Evolutionary conservation across 2,329 filamentous ascomycete genomes (phyloP), one percentile per base, ranked within the genome.

Genomic region (Aureobasidium pullulans): DNA sequence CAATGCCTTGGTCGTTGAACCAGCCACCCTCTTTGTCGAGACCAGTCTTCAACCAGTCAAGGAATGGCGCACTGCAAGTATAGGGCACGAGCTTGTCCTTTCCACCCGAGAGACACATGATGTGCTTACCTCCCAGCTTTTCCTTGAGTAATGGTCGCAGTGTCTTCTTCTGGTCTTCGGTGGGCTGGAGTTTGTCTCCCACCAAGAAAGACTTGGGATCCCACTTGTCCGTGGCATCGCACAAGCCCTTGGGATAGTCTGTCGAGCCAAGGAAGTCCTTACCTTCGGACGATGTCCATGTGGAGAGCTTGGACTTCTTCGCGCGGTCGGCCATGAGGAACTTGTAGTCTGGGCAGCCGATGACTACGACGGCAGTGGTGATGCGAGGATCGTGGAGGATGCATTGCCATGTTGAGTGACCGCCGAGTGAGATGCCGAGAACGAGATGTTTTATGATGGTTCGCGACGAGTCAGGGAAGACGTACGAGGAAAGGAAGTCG

Each of bases 331-430:
- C 79, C 84, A 97, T 88, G 15, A 97, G 77, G 71, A 88, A 79
- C 63, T 86, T 83, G 67, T 89, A 96, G 73, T 99, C 93, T 0
- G 92, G 90, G 72, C 91, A 96, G 1, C 93, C 94, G 57, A 97
- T 89, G 28, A 96, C 81, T 2, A 89, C 80, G 7, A 96, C 84
- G 1, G 83, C 91, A 0, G 88, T 86, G n/a, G 81, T 86, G 59
- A 97, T 82, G 63, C 91, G 82, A 16, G 86, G 83, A 62, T 97
- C 92, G 39, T 84, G 81, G 47, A 96, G 82, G 61, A 96, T 74
- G 31, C 85, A 81, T 69, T 95, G 88, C 91, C 93, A 97, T 1
- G 87, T 86, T 11, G 88, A 84, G 71, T 97, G 94, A 0, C 90
- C 94, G 6, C 94, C 94, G 0, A 97, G 76, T 28, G 88, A 93